Evolutionary conservation across 2,329 filamentous ascomycete genomes (phyloP).

Genomic region (Gaeumannomyces tritici): DNA sequence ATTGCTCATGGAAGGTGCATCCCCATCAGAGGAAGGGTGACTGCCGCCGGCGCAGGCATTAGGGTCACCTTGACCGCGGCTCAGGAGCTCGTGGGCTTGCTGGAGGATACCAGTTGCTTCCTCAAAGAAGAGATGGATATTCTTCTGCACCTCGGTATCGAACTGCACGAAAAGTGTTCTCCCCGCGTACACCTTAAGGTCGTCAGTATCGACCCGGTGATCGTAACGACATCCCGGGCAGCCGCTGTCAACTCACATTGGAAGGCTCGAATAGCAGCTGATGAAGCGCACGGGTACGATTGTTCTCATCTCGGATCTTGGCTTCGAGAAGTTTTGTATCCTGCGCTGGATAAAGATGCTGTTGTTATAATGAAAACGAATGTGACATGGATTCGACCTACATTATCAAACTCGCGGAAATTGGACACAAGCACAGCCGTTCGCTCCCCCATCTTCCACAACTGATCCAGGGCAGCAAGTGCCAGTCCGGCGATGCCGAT

Average conservation of each 20-base stretch:
- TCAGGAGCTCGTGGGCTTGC: not conserved
- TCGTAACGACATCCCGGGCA: too few species aligned
- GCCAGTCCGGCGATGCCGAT: not conserved
- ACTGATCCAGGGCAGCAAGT: not conserved
- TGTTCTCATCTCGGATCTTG: not conserved
- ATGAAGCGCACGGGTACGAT: not conserved
- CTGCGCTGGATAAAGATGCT: not conserved
- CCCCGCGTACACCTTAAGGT: not conserved
- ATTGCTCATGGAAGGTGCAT: too few species aligned
- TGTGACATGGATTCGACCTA: not conserved
- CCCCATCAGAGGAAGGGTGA: too few species aligned
- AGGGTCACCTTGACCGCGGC: not conserved
- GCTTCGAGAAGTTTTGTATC: not conserved
- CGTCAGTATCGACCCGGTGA: too few species aligned
- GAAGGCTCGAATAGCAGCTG: not conserved
- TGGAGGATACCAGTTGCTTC: not conserved
- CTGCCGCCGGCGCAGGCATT: not conserved
- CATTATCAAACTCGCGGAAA: not conserved
- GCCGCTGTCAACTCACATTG: not conserved
- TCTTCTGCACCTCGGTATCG: not conserved
- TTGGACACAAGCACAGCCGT: not conserved
- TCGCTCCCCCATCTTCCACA: not conserved
- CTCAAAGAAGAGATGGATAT: not conserved
- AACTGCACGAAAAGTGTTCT: not conserved
- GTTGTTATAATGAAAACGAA: too few species aligned